Base-by-base conservation (phyloP, 164 flowering plant species). In the Magnolia changhungtana region DNA sequence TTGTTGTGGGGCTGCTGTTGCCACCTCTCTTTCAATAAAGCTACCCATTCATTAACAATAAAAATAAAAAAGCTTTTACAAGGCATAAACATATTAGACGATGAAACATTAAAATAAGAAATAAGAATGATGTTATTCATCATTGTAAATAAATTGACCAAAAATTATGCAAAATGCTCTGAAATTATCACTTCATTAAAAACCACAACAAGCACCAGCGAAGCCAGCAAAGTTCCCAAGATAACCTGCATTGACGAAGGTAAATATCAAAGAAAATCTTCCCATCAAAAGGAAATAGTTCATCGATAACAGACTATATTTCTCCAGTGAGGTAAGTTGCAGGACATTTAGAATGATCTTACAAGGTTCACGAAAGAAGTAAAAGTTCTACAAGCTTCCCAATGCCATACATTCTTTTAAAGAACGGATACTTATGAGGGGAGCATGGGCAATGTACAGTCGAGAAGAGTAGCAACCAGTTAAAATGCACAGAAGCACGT, bases 151-250 rank as follows among this genome's bases (percentile, higher is more conserved):
- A 10, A 3, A 78, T 94, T 86, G 71, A 96, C 99, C 94, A 96
- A 77, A 86, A 96, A 96, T 70, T 98, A 96, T 13, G 95, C 99
- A 91, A 96, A 96, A 87, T 96, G 98, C 76, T 96, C 99, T 1
- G 99, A 96, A 75, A 98, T 96, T 95, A 96, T 87, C 74, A 96
- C 97, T 24, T 98, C 99, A 87, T 96, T 96, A 74, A 96, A 96
- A 51, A 98, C 99, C 75, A 96, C 99, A 73, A 96, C 98, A 78
- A 98, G 99, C 68, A 96, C 99, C 87, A 96, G 81, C 27, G 98
- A 81, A 45, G 99, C 98, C 59, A 94, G 81, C 78, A 96, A 78
- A 72, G 99, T 96, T 49, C 98, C 98, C 77, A 96, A 74, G 66
- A 96, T 89, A 81, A 96, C 93, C 99, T 96, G 90, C 85, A 86